Evolutionary conservation across 441 rosid species (phyloP), one percentile per base, ranked within the genome.

Genomic region (Geranium incanum): DNA sequence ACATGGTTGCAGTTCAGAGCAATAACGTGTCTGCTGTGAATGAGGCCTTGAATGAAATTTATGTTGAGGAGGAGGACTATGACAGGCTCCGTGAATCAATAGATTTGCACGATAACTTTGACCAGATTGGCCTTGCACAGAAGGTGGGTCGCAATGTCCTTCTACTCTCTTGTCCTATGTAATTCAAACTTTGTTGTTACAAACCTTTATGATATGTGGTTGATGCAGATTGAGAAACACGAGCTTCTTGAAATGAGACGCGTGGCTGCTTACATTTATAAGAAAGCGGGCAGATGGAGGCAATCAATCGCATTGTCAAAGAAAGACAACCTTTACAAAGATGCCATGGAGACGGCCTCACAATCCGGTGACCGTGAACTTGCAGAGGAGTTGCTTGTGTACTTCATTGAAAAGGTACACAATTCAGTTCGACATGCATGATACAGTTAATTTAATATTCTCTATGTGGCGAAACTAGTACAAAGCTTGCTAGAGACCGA

Each of bases 241-340:
- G 99, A 95, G 85, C 94, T 95, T 52, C 88, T 95, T 15, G 99
- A 95, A 82, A 95, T 95, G 99, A 88, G 99, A 71, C 98, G 99
- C 69, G 98, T 95, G 70, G 99, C 99, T 78, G 98, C 99, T 45
- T 95, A 93, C 73, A 93, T 95, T 48, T 95, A 95, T 84, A 95
- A 95, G 78, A 95, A 95, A 83, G 98, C 98, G 3, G 97, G 98
- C 77, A 84, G 99, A 81, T 95, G 99, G 99, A 95, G 89, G 98
- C 95, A 43, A 7, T 43, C 48, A 0, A 43, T 43, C 9, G 48
- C 48, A 8, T 43, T 43, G 48, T 43, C 48, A 86, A 95, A 93
- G 93, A 95, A 93, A 71, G 99, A 95, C 77, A 89, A 84, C 72
- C 89, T 84, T 73, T 95, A 89, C 84, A 95, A 85, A 77, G 97